Base-by-base conservation (phyloP, 2,329 filamentous ascomycete species). In the Ophiostoma sp. region DNA sequence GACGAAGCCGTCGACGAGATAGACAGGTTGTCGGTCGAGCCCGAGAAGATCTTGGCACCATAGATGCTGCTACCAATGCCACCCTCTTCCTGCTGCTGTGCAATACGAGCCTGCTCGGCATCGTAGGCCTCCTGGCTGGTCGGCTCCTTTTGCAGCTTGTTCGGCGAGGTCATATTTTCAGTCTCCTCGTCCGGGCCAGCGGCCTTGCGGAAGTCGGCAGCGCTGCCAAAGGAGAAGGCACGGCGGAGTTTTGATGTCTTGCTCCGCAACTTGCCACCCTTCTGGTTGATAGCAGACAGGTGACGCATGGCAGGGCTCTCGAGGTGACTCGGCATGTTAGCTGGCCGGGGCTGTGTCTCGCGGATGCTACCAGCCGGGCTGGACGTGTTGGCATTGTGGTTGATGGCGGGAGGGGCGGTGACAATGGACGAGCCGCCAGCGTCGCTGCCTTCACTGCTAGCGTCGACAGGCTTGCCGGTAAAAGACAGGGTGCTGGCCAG, bases 181-280 rank as follows among this genome's bases (percentile, higher is more conserved):
- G 77, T 77, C 9, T 66, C 39, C 59, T 85, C 89, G 66, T 91
- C 91, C 77, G 91, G 90, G 12, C 90, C 91, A 15, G 91, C 42
- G 0, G 72, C 92, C 79, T 92, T 92, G 75, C 92, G 89, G 66
- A 99, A 89, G 80, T 99, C 96, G 9, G 95, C 93, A 57, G 95
- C 93, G 80, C 95, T 98, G 69, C 96, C 95, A 82, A 99, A 99
- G 0, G 96, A 99, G 79, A 99, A 97, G 0, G 96, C 96, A 78
- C 96, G 89, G 72, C 96, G 90, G 74, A 99, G 85, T 77, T 95
- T 88, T 22, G 93, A 95, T 1, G 92, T 93, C 83, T 98, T 98
- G 83, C 91, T 94, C 80, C 94, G 94, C 76, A 91, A 88, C 80
- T 89, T 92, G 36, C 85, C 85, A 71, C 93, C 93, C 80, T 93